These are phyloP conservation scores for Neurospora sp. DNA, from an alignment of 2,329 filamentous ascomycete genomes.

Conservation along the genomic window DNA sequence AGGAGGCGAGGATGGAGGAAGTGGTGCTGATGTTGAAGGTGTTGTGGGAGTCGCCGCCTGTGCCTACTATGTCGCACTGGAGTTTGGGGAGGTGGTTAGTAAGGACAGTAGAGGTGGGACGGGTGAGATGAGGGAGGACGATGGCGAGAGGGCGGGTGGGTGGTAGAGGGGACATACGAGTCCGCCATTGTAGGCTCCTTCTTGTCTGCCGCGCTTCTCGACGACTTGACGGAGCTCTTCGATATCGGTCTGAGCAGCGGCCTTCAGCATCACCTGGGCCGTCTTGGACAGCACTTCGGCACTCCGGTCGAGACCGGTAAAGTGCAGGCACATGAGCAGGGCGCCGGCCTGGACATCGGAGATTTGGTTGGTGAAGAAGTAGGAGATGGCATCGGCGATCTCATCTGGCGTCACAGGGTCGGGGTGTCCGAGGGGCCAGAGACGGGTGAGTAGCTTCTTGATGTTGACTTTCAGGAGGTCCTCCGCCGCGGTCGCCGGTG, in stretches of 20 bases:
- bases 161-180: conserved; percentile 51
- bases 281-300: conserved; percentile 81
- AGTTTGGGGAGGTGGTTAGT: conserved; percentile 5
- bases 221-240: conserved; percentile 52
- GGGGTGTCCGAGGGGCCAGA: conserved; percentile 48
- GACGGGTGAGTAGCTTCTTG: conserved; percentile 61
- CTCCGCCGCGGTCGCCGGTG: conserved; percentile 1
- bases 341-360: conserved; percentile 84
- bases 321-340: conserved; percentile 83
- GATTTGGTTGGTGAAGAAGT: conserved; percentile 85
- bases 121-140: neutral
- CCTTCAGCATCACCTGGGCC: conserved; percentile 73
- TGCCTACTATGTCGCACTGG: conserved; percentile 88
- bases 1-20: conserved; percentile 80
- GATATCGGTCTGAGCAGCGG: conserved; percentile 63
- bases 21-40: conserved; percentile 99
- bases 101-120: neutral
- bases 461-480: conserved; percentile 40
- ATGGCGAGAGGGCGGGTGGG: neutral
- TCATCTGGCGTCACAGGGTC: conserved; percentile 59
- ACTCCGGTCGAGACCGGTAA: conserved; percentile 74
- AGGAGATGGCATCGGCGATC: conserved; percentile 79
- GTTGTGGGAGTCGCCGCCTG: conserved; percentile 90
- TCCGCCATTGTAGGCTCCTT: conserved; percentile 72
- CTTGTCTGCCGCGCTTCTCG: conserved; percentile 46